Conservation (phyloP, 768 basidiomycete species). For the Phaeotremella skinneri region DNA sequence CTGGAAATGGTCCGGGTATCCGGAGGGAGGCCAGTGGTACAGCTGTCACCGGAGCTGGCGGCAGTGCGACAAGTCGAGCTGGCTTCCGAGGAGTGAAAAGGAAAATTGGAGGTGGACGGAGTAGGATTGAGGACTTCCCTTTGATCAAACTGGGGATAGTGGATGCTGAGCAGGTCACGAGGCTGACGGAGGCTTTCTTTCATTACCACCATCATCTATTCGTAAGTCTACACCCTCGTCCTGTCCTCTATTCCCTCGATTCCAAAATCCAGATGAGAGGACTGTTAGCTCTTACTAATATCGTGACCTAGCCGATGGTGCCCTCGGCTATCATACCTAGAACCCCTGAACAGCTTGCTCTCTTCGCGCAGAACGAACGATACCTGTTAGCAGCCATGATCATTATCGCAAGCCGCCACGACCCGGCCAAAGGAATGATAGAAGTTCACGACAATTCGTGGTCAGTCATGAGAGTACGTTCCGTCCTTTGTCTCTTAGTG, state of each 20-base stretch:
- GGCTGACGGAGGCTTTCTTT: conserved; percentile 40
- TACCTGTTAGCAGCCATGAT: conserved; percentile 44
- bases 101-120: not conserved
- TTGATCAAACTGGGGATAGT: conserved; percentile 42
- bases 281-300: not conserved
- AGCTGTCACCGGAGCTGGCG: not conserved
- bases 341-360: conserved; percentile 30
- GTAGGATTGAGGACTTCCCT: conserved; percentile 24
- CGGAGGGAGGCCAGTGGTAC: not conserved
- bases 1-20: too few relatives aligned
- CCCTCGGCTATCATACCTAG: conserved; percentile 33
- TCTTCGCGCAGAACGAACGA: conserved; percentile 39
- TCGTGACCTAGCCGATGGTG: conserved; percentile 44
- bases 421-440: conserved; percentile 23
- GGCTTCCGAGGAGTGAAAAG: not conserved
- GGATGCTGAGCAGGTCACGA: conserved; percentile 23
- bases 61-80: not conserved
- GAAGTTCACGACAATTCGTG: conserved; percentile 42
- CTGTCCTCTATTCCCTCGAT: too few relatives aligned
- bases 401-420: conserved; percentile 46
- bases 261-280: too few relatives aligned
- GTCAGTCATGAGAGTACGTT: conserved; percentile 42
- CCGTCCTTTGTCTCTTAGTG: not conserved
- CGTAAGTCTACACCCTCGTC: conserved; percentile 28
- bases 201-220: conserved; percentile 45